A percentile compares a stretch with the other conserved stretches of the same genome.
phyloP scores from a whole-genome alignment of 176 grass and related monocot genomes.

The sorghum (Sorghum bicolor) region Sorghum_bicolor_NCBIv3 NC_012872.2:66118501-66119000 shows the following conservation, averaged over 20 bases:
- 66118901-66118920: neutral
- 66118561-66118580: neutral
- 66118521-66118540: neutral
- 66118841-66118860: neutral
- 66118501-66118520: neutral
- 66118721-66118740: neutral
- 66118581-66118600: neutral
- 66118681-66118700: constrained; percentile 1
- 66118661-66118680: neutral
- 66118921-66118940: neutral
- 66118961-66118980: neutral
- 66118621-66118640: neutral
- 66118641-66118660: neutral
- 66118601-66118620: neutral
- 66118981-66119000: neutral
- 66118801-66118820: neutral
- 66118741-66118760: neutral
- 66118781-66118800: neutral
- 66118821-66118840: neutral
- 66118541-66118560: neutral
- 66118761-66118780: neutral
- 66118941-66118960: neutral
- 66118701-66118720: neutral
- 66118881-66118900: neutral
- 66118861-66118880: neutral